phyloP scores from a whole-genome alignment of 2,329 filamentous ascomycete species.

The Exophiala xenobiotica region DNA sequence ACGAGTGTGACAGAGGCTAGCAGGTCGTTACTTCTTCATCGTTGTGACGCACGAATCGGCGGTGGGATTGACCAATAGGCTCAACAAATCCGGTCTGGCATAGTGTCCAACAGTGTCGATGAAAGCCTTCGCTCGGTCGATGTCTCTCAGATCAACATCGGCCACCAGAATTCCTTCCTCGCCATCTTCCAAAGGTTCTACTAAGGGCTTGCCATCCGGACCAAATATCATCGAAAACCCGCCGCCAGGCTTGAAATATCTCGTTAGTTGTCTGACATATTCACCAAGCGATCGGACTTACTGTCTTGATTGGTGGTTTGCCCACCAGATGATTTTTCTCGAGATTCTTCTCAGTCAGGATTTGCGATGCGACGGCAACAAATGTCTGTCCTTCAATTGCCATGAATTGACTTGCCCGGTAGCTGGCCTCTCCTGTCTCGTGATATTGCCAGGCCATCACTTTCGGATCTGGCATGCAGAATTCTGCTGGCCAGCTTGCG shows the following conservation, averaged over 20 bases:
- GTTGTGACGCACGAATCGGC: background rate
- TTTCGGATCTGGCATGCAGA: background rate
- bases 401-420: constrained; percentile 40
- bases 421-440: background rate
- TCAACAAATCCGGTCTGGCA: background rate
- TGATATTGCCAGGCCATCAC: background rate
- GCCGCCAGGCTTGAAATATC: constrained; percentile 29
- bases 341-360: constrained; percentile 42
- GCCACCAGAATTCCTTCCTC: constrained; percentile 53
- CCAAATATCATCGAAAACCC: constrained; percentile 54
- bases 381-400: constrained; percentile 48
- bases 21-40: background rate
- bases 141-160: constrained; percentile 47
- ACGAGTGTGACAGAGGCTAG: too few relatives aligned
- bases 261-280: background rate
- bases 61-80: background rate
- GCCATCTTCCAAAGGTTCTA: constrained; percentile 38
- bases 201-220: constrained; percentile 52
- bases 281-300: background rate
- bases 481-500: constrained; percentile 1
- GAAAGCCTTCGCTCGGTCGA: background rate
- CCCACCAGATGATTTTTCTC: constrained; percentile 40
- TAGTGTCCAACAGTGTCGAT: background rate
- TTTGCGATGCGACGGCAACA: constrained; percentile 43
- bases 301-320: constrained; percentile 45